Conservation (phyloP, 768 basidiomycete species). For the Nevesoporus exiguus region DNA sequence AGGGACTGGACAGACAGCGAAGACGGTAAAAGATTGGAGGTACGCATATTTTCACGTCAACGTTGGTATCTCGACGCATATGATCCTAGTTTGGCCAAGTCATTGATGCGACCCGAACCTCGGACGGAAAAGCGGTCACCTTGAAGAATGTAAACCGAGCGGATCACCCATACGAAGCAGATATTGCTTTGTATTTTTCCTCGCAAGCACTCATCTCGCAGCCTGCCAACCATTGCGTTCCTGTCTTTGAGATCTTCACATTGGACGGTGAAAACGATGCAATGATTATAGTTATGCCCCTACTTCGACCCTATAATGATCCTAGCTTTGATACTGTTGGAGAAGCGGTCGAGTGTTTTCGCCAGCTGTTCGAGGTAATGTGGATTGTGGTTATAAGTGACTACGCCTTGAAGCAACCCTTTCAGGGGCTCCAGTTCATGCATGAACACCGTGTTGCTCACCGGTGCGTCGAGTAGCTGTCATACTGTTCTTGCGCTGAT, state of each 20-base stretch:
- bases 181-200: constrained; percentile 28
- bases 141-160: constrained; percentile 25
- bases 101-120: constrained; percentile 28
- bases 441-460: constrained; percentile 21
- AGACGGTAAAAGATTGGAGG: background rate
- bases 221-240: constrained; percentile 34
- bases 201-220: background rate
- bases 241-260: constrained; percentile 25
- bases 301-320: background rate
- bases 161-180: constrained; percentile 25
- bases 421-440: constrained; percentile 15
- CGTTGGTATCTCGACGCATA: background rate
- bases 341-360: constrained; percentile 33
- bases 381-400: background rate
- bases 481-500: background rate
- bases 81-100: background rate
- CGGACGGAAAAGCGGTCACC: constrained; percentile 26
- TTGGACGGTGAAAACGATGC: constrained; percentile 5
- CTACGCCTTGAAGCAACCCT: background rate
- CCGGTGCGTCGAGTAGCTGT: background rate
- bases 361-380: constrained; percentile 32
- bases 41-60: background rate
- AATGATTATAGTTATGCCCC: constrained; percentile 1
- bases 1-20: background rate
- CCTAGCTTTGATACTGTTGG: constrained; percentile 30